phyloP scores from a whole-genome alignment of 2,329 filamentous ascomycete genomes.

The Erysiphe pulchra region DNA sequence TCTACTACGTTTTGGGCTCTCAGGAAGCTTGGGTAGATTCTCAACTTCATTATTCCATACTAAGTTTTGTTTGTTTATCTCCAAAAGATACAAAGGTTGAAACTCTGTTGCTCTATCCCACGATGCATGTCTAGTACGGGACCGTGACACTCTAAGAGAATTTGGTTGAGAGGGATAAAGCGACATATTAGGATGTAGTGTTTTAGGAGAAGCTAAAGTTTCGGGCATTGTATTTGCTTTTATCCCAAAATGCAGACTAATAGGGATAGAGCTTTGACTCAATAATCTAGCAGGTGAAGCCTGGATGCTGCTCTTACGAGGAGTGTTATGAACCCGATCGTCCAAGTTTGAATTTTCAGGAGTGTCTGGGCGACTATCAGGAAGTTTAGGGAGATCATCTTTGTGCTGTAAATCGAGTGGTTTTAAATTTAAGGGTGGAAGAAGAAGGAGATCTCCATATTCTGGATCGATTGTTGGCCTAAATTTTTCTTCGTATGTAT shows the following conservation, averaged over 20 bases:
- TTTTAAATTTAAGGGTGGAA: constrained; percentile 32
- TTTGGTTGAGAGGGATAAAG: constrained; percentile 2
- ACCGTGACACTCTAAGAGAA: constrained; percentile 14
- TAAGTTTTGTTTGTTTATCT: constrained; percentile 17
- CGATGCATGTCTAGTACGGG: constrained; percentile 25
- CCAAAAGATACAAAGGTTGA: constrained; percentile 60
- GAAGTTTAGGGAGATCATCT: constrained; percentile 24
- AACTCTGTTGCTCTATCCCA: constrained; percentile 45
- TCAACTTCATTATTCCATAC: constrained; percentile 11
- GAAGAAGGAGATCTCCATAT: constrained; percentile 35
- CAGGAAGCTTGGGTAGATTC: constrained; percentile 22
- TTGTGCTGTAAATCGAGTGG: constrained; percentile 18
- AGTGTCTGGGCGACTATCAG: constrained; percentile 29
- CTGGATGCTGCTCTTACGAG: constrained; percentile 7
- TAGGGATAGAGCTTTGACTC: constrained; percentile 27
- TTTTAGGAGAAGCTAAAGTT: constrained; percentile 13
- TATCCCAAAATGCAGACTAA: constrained; percentile 20
- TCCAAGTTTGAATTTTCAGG: constrained; percentile 10
- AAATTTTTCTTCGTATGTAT: constrained; percentile 15
- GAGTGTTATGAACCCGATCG: constrained; percentile 5
- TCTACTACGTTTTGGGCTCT: constrained; percentile 21
- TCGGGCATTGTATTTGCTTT: constrained; percentile 19
- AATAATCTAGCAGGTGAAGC: constrained; percentile 12
- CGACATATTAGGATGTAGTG: not conserved
- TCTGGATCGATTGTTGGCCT: constrained; percentile 41